A percentile compares a stretch with the other conserved stretches of the same genome.
Conservation (phyloP, 1,284 basidiomycete genomes). For the Puccinia coronata region DNA sequence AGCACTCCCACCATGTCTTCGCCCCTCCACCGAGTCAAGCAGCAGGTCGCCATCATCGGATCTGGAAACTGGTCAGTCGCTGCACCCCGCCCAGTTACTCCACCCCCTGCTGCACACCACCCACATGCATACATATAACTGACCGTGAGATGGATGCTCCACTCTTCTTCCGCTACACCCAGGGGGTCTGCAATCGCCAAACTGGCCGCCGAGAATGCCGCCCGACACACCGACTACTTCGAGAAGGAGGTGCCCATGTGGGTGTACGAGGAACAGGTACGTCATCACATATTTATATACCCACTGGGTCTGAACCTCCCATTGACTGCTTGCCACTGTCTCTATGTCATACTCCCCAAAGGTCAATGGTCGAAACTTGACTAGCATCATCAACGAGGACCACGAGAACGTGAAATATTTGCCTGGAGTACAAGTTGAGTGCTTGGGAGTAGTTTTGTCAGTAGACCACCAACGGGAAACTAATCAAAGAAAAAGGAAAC, state of each 20-base stretch:
- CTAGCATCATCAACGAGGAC: slow-evolving; percentile 64
- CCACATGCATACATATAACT: no score
- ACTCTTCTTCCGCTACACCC: slow-evolving; percentile 52
- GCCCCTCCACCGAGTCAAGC: slow-evolving; percentile 7
- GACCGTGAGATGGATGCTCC: no score
- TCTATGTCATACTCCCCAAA: slow-evolving; percentile 51
- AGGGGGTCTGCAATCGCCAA: slow-evolving; percentile 66
- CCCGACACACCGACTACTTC: slow-evolving; percentile 55
- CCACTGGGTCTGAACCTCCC: no score
- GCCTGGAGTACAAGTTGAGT: slow-evolving; percentile 63
- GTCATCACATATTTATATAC: slow-evolving; percentile 51
- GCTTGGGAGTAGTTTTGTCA: slow-evolving; percentile 63
- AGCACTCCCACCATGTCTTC: neutral
- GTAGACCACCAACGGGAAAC: slow-evolving; percentile 55
- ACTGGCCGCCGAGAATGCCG: slow-evolving; percentile 60
- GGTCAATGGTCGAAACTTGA: slow-evolving; percentile 64
- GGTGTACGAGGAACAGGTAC: slow-evolving; percentile 63
- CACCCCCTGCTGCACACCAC: no score
- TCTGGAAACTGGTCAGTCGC: slow-evolving; percentile 56
- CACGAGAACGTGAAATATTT: slow-evolving; percentile 66
- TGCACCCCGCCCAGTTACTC: neutral
- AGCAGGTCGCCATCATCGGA: slow-evolving; percentile 64
- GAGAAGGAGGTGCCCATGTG: slow-evolving; percentile 63
- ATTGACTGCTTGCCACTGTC: no score
- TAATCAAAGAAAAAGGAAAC: neutral